Conservation (phyloP, 169 alveolate genomes). For the Eimeria acervulina region DNA sequence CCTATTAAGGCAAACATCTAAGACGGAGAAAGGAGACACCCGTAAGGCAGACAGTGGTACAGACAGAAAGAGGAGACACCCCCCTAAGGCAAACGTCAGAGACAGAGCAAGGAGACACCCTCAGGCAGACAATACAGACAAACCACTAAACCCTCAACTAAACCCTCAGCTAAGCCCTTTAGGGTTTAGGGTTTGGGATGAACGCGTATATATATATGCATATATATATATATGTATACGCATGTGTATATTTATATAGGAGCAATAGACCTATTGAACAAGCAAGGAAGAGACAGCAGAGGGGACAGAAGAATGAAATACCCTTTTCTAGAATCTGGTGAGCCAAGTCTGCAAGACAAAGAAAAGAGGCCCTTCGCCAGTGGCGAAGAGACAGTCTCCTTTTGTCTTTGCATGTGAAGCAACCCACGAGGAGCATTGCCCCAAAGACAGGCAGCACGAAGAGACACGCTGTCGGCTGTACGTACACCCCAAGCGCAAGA, state of each 20-base stretch:
- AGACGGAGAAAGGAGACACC: no score
- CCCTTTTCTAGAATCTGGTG: slow-evolving; percentile 82
- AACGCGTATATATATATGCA: no score
- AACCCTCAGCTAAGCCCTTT: no score
- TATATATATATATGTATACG: background rate
- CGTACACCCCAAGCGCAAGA: background rate
- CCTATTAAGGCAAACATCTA: no score
- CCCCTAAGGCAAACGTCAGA: no score
- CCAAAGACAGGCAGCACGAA: slow-evolving; percentile 28
- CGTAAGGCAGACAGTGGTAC: no score
- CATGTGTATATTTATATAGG: background rate
- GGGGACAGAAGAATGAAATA: background rate
- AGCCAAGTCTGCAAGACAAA: slow-evolving; percentile 55
- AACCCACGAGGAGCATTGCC: background rate
- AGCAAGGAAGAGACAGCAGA: background rate
- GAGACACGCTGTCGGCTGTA: slow-evolving; percentile 47
- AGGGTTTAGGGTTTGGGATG: no score
- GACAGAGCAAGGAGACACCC: background rate
- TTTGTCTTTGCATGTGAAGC: background rate
- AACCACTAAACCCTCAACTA: no score
- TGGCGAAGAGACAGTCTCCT: background rate
- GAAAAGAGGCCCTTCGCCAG: slow-evolving; percentile 45
- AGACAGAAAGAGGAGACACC: no score
- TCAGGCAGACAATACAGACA: no score
- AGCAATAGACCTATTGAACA: background rate